Percentiles rank a stretch among this genome's conserved stretches.
Evolutionary conservation across 495 filamentous ascomycete species (phyloP).

Genomic region (Tuber aestivum): DNA sequence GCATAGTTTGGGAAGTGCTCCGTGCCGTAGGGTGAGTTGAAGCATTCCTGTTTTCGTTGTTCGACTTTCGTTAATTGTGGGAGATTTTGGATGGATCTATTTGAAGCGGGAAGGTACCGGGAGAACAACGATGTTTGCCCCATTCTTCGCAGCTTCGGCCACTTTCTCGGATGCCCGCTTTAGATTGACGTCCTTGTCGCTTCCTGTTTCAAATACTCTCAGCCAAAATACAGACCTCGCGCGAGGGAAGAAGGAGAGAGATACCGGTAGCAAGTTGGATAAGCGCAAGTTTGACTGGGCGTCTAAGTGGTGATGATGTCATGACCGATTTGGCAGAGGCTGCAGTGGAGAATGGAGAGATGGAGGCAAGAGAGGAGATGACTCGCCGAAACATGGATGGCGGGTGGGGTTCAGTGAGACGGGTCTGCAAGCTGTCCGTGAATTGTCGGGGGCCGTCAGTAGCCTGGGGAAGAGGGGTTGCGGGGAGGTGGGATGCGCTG

Average conservation of each 20-base stretch:
- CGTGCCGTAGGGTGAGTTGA: slow-evolving; percentile 94
- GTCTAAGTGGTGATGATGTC: slow-evolving; percentile 55
- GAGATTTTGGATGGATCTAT: neutral
- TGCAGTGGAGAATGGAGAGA: slow-evolving; percentile 9
- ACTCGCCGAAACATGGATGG: slow-evolving; percentile 30
- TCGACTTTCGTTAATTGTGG: slow-evolving; percentile 35
- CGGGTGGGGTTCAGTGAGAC: neutral
- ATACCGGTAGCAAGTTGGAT: slow-evolving; percentile 70
- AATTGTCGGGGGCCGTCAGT: neutral
- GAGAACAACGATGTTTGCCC: slow-evolving; percentile 67
- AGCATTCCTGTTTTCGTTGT: slow-evolving; percentile 65
- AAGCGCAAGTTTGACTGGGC: slow-evolving; percentile 73
- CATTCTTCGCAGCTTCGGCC: slow-evolving; percentile 66
- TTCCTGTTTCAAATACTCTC: slow-evolving; percentile 48
- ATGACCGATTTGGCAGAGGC: slow-evolving; percentile 43
- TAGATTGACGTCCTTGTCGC: slow-evolving; percentile 83
- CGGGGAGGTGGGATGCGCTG: neutral
- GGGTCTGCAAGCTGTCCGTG: neutral
- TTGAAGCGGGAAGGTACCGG: slow-evolving; percentile 38
- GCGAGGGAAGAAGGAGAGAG: slow-evolving; percentile 1
- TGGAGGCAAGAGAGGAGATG: slow-evolving; percentile 16
- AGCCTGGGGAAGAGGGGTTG: neutral
- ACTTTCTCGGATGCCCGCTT: slow-evolving; percentile 72
- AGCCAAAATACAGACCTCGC: neutral
- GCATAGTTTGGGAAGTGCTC: slow-evolving; percentile 88